Evolutionary conservation across 768 basidiomycete genomes (phyloP), one percentile per base, ranked within the genome.

Genomic region (Lactarius sanguifluus): DNA sequence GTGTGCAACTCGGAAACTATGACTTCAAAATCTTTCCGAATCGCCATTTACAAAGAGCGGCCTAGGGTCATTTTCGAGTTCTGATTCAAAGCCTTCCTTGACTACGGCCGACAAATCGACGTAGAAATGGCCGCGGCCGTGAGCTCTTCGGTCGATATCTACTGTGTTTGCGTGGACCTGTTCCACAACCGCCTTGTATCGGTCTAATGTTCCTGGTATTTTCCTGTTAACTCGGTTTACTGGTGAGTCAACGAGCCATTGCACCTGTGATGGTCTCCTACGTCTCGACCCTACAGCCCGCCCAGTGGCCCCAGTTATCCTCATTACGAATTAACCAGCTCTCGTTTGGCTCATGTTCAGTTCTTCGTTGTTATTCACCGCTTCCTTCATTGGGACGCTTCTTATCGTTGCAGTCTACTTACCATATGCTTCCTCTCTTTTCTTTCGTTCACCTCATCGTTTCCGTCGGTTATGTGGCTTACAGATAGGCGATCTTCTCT

Each of bases 401-500:
- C 81, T 91, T 66, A 80, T 89, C 65, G 81, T 91, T 64, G 86
- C 88, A 1, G 77, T 86, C 61, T 91, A 90, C 78, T 41, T 91
- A 91, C 78, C 15, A 41, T 41, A 78, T 84, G 23, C 75, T 91
- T 57, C 80, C 90, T 13, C 81, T 91, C 58, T 89, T 89, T 87
- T 85, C 86, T 88, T 2, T 80, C 80, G 1, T 76, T 89, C 65
- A 72, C 83, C 34, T 80, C 85, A 72, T 90, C 61, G 79, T 86
- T 67, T 79, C 84, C 5, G 79, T 89, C 64, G 87, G 86, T 32
- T 90, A 90, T 72, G 77, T 80, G n/a, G 76, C 83, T n/a, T 90
- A 89, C 76, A 85, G 86, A 70, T 38, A 86, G 38, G 78, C 78
- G 57, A 77, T 82, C 0, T 85, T 87, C 72, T 77, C 86, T 36